Evolutionary conservation across 2,329 filamentous ascomycete species (phyloP).

Genomic region (Monosporascus sp.): DNA sequence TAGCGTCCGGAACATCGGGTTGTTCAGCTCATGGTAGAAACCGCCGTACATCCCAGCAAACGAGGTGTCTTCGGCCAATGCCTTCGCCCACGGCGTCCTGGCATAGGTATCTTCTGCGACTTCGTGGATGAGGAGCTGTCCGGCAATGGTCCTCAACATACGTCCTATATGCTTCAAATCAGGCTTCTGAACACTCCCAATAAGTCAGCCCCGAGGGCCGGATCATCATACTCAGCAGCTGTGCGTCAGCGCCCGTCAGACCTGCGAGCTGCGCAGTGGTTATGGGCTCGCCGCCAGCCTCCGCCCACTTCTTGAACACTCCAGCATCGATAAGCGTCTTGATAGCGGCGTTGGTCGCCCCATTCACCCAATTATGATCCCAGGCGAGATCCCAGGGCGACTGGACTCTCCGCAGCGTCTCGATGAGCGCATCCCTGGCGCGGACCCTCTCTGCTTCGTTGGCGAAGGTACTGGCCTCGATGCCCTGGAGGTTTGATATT

Average conservation of each 20-base stretch:
- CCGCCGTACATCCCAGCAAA: conserved; percentile 26
- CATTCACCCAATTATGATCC: conserved; percentile 31
- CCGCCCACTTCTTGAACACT: conserved; percentile 30
- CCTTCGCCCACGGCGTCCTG: conserved; percentile 26
- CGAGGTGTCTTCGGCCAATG: conserved; percentile 22
- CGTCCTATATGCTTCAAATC: conserved; percentile 17
- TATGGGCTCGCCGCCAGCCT: conserved; percentile 21
- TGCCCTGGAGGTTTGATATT: conserved; percentile 5
- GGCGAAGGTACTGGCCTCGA: conserved; percentile 23
- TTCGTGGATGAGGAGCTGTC: conserved; percentile 30
- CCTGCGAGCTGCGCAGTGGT: conserved; percentile 27
- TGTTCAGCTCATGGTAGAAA: conserved; percentile 28
- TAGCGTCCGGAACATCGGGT: conserved; percentile 24
- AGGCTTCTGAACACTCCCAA: neutral
- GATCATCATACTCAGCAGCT: conserved; percentile 24
- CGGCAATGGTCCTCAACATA: conserved; percentile 29
- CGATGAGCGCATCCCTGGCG: conserved; percentile 20
- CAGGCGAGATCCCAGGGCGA: conserved; percentile 34
- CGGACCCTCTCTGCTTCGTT: conserved; percentile 27
- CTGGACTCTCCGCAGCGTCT: conserved; percentile 22
- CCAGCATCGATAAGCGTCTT: conserved; percentile 33
- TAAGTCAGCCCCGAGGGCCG: neutral
- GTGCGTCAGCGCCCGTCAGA: conserved; percentile 26
- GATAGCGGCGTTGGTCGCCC: conserved; percentile 26
- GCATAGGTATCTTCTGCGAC: conserved; percentile 27